These are phyloP conservation scores for Mycena belliarum DNA, from an alignment of 768 basidiomycete genomes.

Conservation along the genomic window DNA sequence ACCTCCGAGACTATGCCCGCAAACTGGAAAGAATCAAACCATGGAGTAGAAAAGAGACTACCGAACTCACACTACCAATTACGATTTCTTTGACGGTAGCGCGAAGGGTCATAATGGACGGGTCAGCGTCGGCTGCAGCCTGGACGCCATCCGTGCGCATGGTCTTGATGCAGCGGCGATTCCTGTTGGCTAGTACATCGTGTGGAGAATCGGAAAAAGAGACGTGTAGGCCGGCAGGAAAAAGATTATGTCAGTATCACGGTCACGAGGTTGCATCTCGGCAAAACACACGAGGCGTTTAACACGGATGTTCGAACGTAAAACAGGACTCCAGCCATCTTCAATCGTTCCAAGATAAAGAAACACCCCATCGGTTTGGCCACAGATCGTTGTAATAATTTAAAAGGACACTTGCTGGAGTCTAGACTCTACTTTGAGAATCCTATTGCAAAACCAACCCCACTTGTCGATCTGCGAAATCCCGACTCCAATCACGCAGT, in stretches of 20 bases:
- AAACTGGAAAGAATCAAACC: conserved; percentile 41
- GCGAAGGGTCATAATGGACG: conserved; percentile 23
- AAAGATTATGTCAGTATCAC: neutral
- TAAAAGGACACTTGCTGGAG: too few species aligned
- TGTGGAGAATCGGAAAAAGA: neutral
- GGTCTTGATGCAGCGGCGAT: conserved; percentile 1
- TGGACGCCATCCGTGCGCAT: conserved; percentile 22
- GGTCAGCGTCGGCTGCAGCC: conserved; percentile 15
- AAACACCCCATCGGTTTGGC: too few species aligned
- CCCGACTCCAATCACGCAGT: conserved; percentile 66
- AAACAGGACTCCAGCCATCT: too few species aligned
- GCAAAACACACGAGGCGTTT: neutral
- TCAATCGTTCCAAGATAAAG: too few species aligned
- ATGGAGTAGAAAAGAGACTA: neutral
- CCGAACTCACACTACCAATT: conserved; percentile 57
- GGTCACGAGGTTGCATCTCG: neutral
- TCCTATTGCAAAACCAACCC: conserved; percentile 30
- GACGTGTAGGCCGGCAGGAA: conserved; percentile 12
- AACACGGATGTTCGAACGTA: too few species aligned
- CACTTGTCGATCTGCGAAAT: conserved; percentile 46
- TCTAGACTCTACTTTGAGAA: too few species aligned
- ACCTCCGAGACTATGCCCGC: conserved; percentile 79
- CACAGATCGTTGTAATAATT: too few species aligned
- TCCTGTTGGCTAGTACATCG: conserved; percentile 1
- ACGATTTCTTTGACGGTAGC: conserved; percentile 49